Percentiles rank a stretch among this genome's conserved stretches.
phyloP scores from a whole-genome alignment of 352 stramenopile species.

The Phytopythium aichiense region DNA sequence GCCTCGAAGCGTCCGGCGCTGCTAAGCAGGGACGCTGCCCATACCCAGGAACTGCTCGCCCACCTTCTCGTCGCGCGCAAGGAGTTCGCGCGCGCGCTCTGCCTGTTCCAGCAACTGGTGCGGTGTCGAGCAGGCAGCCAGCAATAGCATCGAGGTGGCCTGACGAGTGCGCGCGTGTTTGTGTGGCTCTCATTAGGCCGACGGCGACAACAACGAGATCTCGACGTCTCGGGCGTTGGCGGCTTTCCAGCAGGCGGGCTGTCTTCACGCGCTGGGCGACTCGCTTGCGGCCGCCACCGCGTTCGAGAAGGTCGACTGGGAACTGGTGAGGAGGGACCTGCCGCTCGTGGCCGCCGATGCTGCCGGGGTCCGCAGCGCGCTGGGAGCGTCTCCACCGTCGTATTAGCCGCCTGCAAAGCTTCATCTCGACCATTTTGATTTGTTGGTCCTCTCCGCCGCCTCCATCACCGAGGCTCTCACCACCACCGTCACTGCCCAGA shows the following conservation, averaged over 20 bases:
- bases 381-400: background rate
- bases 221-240: conserved; percentile 17
- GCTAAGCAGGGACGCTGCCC: background rate
- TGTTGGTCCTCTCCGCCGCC: background rate
- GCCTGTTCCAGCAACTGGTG: conserved; percentile 21
- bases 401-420: background rate
- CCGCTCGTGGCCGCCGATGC: conserved; percentile 1
- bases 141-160: background rate
- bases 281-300: background rate
- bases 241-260: conserved; percentile 31
- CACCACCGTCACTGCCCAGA: no score
- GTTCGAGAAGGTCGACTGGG: conserved; percentile 6
- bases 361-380: background rate
- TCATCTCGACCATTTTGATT: background rate
- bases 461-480: background rate
- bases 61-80: conserved; percentile 27
- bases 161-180: background rate
- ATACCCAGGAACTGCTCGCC: conserved; percentile 36
- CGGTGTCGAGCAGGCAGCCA: background rate
- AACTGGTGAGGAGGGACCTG: conserved; percentile 8
- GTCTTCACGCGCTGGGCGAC: conserved; percentile 22
- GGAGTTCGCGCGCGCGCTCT: conserved; percentile 20
- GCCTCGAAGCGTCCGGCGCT: background rate
- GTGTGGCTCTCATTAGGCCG: conserved; percentile 8
- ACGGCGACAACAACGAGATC: background rate